Conservation (phyloP, 1,284 basidiomycete genomes). For the Sanghuangporus baumii region DNA sequence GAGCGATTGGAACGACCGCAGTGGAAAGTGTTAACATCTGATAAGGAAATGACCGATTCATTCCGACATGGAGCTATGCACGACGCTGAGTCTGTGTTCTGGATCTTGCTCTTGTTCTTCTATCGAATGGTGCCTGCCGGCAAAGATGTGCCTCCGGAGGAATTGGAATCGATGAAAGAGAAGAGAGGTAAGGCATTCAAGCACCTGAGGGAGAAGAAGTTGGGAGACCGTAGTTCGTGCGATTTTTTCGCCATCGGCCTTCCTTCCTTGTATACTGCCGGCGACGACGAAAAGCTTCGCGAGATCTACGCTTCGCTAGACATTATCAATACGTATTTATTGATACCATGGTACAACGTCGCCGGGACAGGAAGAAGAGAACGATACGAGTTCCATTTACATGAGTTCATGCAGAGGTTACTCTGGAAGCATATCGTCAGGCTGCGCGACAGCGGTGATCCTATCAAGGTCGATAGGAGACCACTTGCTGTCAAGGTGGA, state of each 20-base stretch:
- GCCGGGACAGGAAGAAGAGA: not conserved
- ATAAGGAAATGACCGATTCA: not conserved
- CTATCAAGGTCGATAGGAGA: too few species aligned
- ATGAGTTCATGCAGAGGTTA: not conserved
- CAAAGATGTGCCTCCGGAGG: not conserved
- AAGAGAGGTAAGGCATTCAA: not conserved
- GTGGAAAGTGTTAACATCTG: not conserved
- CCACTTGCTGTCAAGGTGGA: too few species aligned
- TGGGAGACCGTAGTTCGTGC: not conserved
- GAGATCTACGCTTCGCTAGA: not conserved
- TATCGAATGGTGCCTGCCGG: not conserved
- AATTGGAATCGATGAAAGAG: too few species aligned
- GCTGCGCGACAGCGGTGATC: not conserved
- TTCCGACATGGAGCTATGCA: not conserved
- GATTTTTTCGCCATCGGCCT: not conserved
- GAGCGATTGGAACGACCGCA: too few species aligned
- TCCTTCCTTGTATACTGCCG: not conserved
- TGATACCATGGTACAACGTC: not conserved
- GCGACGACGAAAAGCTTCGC: not conserved
- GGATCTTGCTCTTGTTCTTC: not conserved
- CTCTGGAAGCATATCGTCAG: not conserved
- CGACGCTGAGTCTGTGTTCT: not conserved
- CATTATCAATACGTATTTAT: not conserved
- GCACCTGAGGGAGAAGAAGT: not conserved
- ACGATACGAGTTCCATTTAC: not conserved